Evolutionary conservation across 2,329 filamentous ascomycete species (phyloP), one percentile per base, ranked within the genome.

Genomic region (Colletotrichum sp.): DNA sequence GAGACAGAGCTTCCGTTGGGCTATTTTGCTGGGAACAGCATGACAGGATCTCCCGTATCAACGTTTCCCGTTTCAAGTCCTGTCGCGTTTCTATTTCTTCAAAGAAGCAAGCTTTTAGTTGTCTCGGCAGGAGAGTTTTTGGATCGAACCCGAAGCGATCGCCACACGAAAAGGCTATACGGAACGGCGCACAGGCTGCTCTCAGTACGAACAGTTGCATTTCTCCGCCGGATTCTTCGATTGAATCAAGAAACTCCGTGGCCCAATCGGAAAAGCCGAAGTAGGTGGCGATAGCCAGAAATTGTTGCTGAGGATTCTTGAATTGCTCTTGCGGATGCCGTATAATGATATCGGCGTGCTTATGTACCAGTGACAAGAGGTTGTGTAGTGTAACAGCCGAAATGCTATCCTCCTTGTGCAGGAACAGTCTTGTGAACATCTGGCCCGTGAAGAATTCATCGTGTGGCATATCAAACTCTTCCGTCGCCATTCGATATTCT

Each of bases 1-100:
- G 1, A 16, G 5, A 16, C 52, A 1, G 5, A 16, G 15, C 6
- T 0, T 9, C n/a, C 1, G 21, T 21, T 26, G 26, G 21, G 21
- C 15, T 6, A 10, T 0, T 44, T 10, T 16, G 0, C 5, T n/a
- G 5, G 3, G 39, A 18, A 44, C 16, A n/a, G 8, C 16, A 8
- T 44, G 3, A 10, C 1, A 57, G 21, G 21, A 26, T 57, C 52
- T 57, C 24, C 24, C 15, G 52, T 57, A 57, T 57, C 21, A 57
- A 57, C 0, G 15, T 26, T 26, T 57, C 21, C 24, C 52, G 52
- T 2, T 57, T 26, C 8, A 18, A 44, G 16, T n/a, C 39, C 39
- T 6, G n/a, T n/a, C n/a, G n/a, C n/a, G n/a, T n/a, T n/a, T n/a
- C n/a, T n/a, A n/a, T n/a, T n/a, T n/a, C n/a, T n/a, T n/a, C n/a